phyloP scores from a whole-genome alignment of 2,329 filamentous ascomycete genomes.

The Cladosporium sp. region DNA sequence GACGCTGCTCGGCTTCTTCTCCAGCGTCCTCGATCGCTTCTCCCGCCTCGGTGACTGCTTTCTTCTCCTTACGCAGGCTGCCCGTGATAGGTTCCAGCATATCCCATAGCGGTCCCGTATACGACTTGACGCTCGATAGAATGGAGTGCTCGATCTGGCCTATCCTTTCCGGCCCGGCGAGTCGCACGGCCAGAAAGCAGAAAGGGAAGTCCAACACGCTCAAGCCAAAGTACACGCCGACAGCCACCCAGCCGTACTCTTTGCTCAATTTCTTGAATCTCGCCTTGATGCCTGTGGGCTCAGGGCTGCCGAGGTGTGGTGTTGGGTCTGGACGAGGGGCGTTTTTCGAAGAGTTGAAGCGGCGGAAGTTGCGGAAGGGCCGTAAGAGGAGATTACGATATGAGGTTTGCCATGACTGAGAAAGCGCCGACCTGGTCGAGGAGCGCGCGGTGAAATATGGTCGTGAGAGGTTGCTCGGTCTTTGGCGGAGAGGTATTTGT shows the following conservation, averaged over 20 bases:
- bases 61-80: slow-evolving; percentile 13
- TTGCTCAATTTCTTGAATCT: slow-evolving; percentile 77
- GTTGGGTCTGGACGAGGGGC: slow-evolving; percentile 30
- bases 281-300: slow-evolving; percentile 46
- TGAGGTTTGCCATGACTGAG: slow-evolving; percentile 7
- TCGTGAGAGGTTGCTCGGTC: slow-evolving; percentile 2
- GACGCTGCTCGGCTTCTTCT: slow-evolving; percentile 17
- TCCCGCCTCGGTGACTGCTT: slow-evolving; percentile 46
- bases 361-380: slow-evolving; percentile 29
- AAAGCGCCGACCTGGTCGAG: not conserved
- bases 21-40: slow-evolving; percentile 18
- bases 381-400: slow-evolving; percentile 15
- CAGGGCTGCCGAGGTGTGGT: slow-evolving; percentile 27
- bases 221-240: slow-evolving; percentile 84
- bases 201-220: slow-evolving; percentile 90
- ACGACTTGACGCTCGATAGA: slow-evolving; percentile 33
- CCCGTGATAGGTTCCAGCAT: slow-evolving; percentile 9
- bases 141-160: slow-evolving; percentile 69
- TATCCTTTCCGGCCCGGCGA: slow-evolving; percentile 80
- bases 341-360: slow-evolving; percentile 28
- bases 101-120: slow-evolving; percentile 3
- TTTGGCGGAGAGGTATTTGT: slow-evolving; percentile 9
- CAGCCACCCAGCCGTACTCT: slow-evolving; percentile 90
- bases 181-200: slow-evolving; percentile 82
- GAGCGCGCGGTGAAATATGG: slow-evolving; percentile 10